Evolutionary conservation across 306 rosid species (phyloP).

Genomic region (Glycyrrhiza uralensis): DNA sequence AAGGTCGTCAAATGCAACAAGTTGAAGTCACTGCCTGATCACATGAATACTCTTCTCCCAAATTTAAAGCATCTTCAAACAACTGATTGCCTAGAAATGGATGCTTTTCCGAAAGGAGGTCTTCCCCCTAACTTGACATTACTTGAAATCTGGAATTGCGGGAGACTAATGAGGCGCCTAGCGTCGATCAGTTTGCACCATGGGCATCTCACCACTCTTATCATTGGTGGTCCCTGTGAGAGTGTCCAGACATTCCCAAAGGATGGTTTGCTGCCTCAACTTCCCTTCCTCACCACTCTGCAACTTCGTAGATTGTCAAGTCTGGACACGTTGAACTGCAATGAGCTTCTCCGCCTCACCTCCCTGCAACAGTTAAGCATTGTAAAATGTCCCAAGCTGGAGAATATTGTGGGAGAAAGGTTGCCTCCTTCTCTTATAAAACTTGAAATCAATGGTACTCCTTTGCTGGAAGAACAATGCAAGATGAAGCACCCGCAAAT

Average conservation of each 20-base stretch:
- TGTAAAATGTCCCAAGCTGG: background rate
- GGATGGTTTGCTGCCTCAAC: background rate
- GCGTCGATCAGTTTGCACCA: background rate
- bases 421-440: background rate
- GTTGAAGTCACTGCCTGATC: background rate
- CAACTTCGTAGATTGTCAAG: rapidly evolving
- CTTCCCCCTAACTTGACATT: background rate
- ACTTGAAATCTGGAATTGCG: background rate
- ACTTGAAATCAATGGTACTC: background rate
- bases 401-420: background rate
- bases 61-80: background rate
- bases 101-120: background rate
- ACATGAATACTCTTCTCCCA: background rate
- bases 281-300: background rate
- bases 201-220: background rate
- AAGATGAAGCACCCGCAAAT: background rate
- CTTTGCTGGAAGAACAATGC: background rate
- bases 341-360: background rate
- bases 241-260: background rate
- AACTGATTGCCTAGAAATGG: background rate
- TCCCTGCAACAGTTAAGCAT: background rate
- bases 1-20: background rate
- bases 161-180: background rate
- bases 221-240: background rate
- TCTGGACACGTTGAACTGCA: background rate